These are phyloP conservation scores for Sarocladium oryzae DNA, from an alignment of 2,329 filamentous ascomycete species.

Conservation along the genomic window DNA sequence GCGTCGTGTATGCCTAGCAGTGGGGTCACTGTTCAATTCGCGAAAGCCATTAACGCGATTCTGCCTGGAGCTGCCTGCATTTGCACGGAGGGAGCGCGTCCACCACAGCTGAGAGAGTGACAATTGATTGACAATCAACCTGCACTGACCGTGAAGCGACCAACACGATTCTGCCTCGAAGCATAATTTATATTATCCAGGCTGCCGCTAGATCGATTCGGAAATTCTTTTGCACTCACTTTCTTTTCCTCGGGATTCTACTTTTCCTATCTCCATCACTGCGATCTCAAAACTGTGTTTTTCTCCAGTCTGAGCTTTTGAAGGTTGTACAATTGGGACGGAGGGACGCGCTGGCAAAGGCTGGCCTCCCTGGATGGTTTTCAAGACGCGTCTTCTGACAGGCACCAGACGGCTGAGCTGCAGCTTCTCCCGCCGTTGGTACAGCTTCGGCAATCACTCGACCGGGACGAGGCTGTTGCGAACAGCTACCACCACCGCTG, in stretches of 20 bases:
- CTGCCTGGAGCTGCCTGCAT: conserved; percentile 21
- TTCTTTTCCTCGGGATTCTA: too few species aligned
- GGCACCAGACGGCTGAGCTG: neutral
- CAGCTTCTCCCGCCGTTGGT: neutral
- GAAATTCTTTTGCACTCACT: too few species aligned
- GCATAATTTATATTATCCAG: too few species aligned
- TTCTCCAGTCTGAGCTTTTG: too few species aligned
- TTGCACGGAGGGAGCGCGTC: too few species aligned
- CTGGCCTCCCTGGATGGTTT: neutral
- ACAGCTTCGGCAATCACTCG: neutral
- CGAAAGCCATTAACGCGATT: conserved; percentile 32
- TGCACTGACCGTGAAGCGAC: too few species aligned
- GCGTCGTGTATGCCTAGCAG: conserved; percentile 3
- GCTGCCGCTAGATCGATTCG: too few species aligned
- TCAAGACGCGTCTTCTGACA: neutral
- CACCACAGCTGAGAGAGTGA: neutral
- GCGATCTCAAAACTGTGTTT: too few species aligned
- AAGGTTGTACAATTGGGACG: too few species aligned
- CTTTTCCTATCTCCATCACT: too few species aligned
- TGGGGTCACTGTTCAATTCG: conserved; percentile 5
- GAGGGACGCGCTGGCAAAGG: neutral
- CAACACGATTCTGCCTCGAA: too few species aligned
- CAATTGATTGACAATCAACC: too few species aligned
- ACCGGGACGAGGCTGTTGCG: neutral
- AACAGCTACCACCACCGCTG: neutral